phyloP scores from a whole-genome alignment of 1,284 basidiomycete species.

The Porodaedalea pini region DNA sequence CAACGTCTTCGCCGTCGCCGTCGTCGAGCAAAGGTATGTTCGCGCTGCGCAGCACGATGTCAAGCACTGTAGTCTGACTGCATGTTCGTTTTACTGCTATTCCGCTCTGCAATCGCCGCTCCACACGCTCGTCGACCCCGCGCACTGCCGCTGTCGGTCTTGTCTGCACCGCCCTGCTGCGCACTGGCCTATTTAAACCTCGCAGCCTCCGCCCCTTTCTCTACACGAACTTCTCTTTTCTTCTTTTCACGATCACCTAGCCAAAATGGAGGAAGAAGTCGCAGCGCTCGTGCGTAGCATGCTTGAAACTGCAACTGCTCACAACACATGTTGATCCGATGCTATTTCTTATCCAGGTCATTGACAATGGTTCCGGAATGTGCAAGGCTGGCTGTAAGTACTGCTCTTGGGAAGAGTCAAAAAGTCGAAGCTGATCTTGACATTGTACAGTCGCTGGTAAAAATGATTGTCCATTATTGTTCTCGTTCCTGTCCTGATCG shows the following conservation, averaged over 20 bases:
- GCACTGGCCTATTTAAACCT: not conserved
- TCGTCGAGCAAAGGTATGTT: slow-evolving; percentile 15
- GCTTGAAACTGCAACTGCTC: not conserved
- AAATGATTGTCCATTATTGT: not conserved
- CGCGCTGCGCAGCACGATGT: not conserved
- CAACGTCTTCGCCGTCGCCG: slow-evolving; percentile 6
- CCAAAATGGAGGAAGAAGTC: slow-evolving; percentile 43
- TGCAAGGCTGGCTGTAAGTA: slow-evolving; percentile 62
- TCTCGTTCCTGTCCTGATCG: not conserved
- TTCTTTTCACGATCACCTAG: slow-evolving; percentile 20
- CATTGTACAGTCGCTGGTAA: slow-evolving; percentile 34
- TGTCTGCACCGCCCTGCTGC: slow-evolving; percentile 5
- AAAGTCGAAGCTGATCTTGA: slow-evolving; percentile 17
- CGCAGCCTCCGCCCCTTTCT: not conserved
- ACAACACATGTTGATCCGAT: too few species aligned
- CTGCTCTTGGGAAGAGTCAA: slow-evolving; percentile 13
- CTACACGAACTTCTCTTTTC: slow-evolving; percentile 1
- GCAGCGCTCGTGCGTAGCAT: slow-evolving; percentile 38
- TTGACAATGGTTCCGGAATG: slow-evolving; percentile 68
- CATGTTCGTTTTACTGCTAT: not conserved
- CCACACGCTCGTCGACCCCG: not conserved
- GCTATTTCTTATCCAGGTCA: slow-evolving; percentile 37
- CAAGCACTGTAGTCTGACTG: not conserved
- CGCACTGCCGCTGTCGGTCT: not conserved
- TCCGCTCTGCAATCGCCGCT: slow-evolving; percentile 6